Conservation (phyloP, 805 yeast genomes). For the Zygoascus tannicola region DNA sequence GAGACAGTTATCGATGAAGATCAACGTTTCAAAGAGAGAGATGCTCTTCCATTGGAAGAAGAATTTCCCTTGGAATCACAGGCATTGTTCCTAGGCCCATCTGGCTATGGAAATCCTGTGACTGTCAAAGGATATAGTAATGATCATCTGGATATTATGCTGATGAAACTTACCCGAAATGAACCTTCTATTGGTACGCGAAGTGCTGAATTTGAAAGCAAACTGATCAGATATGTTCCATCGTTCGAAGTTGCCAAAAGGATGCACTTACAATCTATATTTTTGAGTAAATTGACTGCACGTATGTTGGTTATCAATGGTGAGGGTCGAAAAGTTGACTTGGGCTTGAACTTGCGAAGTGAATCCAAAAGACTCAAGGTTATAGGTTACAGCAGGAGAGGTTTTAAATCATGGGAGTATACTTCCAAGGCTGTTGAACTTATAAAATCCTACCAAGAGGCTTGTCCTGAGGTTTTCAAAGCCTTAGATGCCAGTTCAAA, state of each 20-base stretch:
- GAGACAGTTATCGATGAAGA: conserved; percentile 67
- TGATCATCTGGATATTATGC: conserved; percentile 26
- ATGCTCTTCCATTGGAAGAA: conserved; percentile 66
- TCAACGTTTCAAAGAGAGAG: conserved; percentile 57
- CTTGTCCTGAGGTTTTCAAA: conserved; percentile 55
- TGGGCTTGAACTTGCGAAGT: conserved; percentile 80
- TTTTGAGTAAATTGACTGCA: conserved; percentile 72
- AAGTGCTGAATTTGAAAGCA: conserved; percentile 49
- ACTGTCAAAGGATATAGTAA: conserved; percentile 34
- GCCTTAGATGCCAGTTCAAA: conserved; percentile 24
- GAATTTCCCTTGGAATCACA: conserved; percentile 71
- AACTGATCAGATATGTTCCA: conserved; percentile 51
- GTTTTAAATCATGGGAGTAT: conserved; percentile 68
- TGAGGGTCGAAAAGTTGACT: conserved; percentile 45
- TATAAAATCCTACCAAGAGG: conserved; percentile 47
- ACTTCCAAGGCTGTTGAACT: conserved; percentile 65
- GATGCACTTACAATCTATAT: conserved; percentile 49
- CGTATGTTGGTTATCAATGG: conserved; percentile 48
- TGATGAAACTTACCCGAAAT: conserved; percentile 19
- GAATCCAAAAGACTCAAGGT: conserved; percentile 75
- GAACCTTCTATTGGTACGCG: conserved; percentile 62
- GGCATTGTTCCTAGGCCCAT: conserved; percentile 73
- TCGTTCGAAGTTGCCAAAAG: conserved; percentile 54
- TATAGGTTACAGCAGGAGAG: conserved; percentile 71
- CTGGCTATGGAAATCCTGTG: conserved; percentile 74